Evolutionary conservation across 2,329 filamentous ascomycete species (phyloP).

Genomic region (Claviceps maximensis): DNA sequence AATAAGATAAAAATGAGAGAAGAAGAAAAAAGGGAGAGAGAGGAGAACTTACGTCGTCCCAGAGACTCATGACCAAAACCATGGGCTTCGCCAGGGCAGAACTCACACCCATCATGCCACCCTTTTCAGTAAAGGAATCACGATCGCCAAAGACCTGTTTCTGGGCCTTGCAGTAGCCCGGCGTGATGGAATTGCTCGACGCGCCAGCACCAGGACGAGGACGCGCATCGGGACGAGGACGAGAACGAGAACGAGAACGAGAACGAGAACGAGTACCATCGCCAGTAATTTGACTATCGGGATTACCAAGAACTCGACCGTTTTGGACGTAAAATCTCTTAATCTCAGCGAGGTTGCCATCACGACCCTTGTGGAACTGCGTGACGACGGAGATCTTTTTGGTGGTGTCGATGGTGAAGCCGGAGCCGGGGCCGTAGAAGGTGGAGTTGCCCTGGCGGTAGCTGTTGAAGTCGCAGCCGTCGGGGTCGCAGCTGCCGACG

Average conservation of each 20-base stretch:
- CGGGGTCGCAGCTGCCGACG: conserved; percentile 50
- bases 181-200: conserved; percentile 37
- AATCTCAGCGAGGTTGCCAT: conserved; percentile 45
- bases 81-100: conserved; percentile 27
- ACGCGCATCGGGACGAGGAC: too few species aligned
- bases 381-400: conserved; percentile 52
- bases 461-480: conserved; percentile 58
- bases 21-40: neutral
- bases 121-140: conserved; percentile 39
- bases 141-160: conserved; percentile 43
- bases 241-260: too few species aligned
- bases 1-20: neutral
- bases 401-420: conserved; percentile 44
- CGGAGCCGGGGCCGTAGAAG: conserved; percentile 46
- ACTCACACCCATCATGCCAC: conserved; percentile 46
- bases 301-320: conserved; percentile 35
- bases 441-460: conserved; percentile 51
- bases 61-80: conserved; percentile 38
- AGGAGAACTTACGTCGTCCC: conserved; percentile 40
- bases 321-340: conserved; percentile 53
- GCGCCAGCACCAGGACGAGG: conserved; percentile 13
- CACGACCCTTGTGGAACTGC: conserved; percentile 39
- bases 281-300: conserved; percentile 13
- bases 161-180: conserved; percentile 43
- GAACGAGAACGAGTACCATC: too few species aligned